Percentiles rank a stretch among this genome's conserved stretches.
phyloP scores from a whole-genome alignment of 2,329 filamentous ascomycete genomes.

The Epichloe coenophiala region DNA sequence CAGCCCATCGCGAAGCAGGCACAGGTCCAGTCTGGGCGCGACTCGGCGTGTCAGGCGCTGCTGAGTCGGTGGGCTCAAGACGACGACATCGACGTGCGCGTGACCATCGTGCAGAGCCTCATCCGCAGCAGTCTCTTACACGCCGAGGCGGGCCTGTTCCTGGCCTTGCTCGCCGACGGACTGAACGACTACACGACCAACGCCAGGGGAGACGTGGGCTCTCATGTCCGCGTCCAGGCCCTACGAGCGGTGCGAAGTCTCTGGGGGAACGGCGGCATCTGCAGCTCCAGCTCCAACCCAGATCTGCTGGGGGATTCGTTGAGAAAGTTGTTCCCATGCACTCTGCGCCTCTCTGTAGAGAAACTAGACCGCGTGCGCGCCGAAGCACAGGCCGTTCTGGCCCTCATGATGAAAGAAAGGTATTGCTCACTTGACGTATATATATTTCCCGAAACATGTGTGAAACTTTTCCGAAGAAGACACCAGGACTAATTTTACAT shows the following conservation, averaged over 20 bases:
- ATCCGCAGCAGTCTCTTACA: constrained; percentile 31
- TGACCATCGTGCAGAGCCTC: constrained; percentile 42
- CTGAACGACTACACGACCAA: constrained; percentile 87
- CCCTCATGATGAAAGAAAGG: constrained; percentile 30
- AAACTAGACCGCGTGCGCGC: constrained; percentile 79
- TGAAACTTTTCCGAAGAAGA: background rate
- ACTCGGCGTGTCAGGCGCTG: constrained; percentile 31
- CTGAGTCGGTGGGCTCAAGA: constrained; percentile 39
- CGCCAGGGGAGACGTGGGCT: constrained; percentile 79
- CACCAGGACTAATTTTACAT: background rate
- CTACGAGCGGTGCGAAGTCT: constrained; percentile 61
- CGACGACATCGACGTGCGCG: constrained; percentile 35
- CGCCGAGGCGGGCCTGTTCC: constrained; percentile 26
- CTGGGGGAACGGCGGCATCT: constrained; percentile 24
- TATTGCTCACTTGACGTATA: constrained; percentile 17
- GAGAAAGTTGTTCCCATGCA: constrained; percentile 30
- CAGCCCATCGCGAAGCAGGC: constrained; percentile 25
- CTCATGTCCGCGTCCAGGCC: constrained; percentile 69
- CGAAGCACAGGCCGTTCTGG: constrained; percentile 44
- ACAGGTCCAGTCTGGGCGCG: constrained; percentile 7
- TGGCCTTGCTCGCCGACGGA: constrained; percentile 37
- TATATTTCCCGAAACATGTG: background rate
- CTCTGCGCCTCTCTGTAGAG: constrained; percentile 64
- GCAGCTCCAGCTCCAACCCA: constrained; percentile 7
- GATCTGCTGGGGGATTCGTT: constrained; percentile 18